Base-by-base conservation (phyloP, 371 early-diverging fungal genomes). In the Massospora cicadina region DNA sequence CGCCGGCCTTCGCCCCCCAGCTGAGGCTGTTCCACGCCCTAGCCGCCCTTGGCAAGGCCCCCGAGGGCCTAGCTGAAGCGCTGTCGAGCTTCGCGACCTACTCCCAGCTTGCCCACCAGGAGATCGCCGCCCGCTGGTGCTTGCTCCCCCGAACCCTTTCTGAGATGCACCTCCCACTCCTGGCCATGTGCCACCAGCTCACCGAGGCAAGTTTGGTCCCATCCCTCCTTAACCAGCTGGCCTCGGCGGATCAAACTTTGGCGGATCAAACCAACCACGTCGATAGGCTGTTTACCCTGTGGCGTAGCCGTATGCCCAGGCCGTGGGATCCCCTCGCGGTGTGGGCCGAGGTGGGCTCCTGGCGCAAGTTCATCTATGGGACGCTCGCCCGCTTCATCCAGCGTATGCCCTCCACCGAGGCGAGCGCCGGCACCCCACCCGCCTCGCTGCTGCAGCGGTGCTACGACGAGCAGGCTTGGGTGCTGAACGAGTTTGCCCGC, bases 381-480 rank as follows among this genome's bases (percentile, higher is more conserved):
- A 65, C 62, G 28, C 24, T 67, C 43, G 61, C 68, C 56, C 33
- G 23, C 24, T 13, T 72, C 66, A 10, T 73, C 63, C 25, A 74
- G n/a, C 31, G 21, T 3, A n/a, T 62, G 30, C 77, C 75, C 21
- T 67, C 73, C 17, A 76, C 76, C n/a, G 74, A 77, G 13, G 73
- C 73, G 27, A 83, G 77, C 55, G 10, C 43, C 5, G 43, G 17
- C 17, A 72, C 76, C 7, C 74, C 75, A 33, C 78, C 78, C 17
- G 88, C 87, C 68, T 88, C 95, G 5, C 86, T 86, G 68, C 94
- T 96, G 0, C 98, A 91, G 72, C 87, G 97, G 26, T 99, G 99
- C 2, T 96, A 93, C 74, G 98, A 99, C 71, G 99, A 99, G 74
- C 97, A 94, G 25, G 99, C 99, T 0, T 98, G 99, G 98, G 94